Conservation (phyloP, 2,329 filamentous ascomycete genomes). For the Xylaria sp. region DNA sequence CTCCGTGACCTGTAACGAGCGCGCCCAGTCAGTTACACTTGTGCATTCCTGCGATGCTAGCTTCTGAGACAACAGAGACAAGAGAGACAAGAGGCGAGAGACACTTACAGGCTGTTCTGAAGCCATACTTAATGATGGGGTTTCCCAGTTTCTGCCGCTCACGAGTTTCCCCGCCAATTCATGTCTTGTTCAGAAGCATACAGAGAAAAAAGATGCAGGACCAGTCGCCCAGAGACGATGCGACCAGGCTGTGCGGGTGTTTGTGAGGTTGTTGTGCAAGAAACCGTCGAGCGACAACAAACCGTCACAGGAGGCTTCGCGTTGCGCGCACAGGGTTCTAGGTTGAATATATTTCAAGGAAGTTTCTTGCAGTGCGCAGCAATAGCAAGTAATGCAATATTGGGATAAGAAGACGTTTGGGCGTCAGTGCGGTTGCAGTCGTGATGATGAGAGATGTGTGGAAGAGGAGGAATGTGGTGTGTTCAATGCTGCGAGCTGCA, state of each 20-base stretch:
- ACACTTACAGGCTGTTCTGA: slow-evolving; percentile 49
- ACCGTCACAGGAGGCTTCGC: neutral
- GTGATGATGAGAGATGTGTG: slow-evolving; percentile 20
- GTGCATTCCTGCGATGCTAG: slow-evolving; percentile 32
- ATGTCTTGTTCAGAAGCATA: slow-evolving; percentile 42
- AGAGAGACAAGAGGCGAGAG: slow-evolving; percentile 31
- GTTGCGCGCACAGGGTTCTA: slow-evolving; percentile 27
- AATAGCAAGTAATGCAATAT: slow-evolving; percentile 28
- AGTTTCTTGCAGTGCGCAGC: slow-evolving; percentile 23
- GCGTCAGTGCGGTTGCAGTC: slow-evolving; percentile 20
- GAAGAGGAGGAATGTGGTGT: slow-evolving; percentile 25
- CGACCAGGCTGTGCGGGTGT: slow-evolving; percentile 16
- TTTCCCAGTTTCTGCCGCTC: slow-evolving; percentile 39
- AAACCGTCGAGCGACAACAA: slow-evolving; percentile 26
- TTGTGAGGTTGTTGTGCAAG: slow-evolving; percentile 8
- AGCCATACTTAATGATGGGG: slow-evolving; percentile 45
- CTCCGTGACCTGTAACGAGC: slow-evolving; percentile 57
- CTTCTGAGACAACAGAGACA: no score
- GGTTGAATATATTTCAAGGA: slow-evolving; percentile 4
- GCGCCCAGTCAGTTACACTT: slow-evolving; percentile 6
- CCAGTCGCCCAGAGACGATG: slow-evolving; percentile 17
- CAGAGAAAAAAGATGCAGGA: slow-evolving; percentile 26
- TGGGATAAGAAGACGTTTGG: slow-evolving; percentile 5
- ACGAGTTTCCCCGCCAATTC: slow-evolving; percentile 41
- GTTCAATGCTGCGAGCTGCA: slow-evolving; percentile 22